Conservation (phyloP, 495 filamentous ascomycete genomes). For the Podospora bellae-mahoneyi region DNA sequence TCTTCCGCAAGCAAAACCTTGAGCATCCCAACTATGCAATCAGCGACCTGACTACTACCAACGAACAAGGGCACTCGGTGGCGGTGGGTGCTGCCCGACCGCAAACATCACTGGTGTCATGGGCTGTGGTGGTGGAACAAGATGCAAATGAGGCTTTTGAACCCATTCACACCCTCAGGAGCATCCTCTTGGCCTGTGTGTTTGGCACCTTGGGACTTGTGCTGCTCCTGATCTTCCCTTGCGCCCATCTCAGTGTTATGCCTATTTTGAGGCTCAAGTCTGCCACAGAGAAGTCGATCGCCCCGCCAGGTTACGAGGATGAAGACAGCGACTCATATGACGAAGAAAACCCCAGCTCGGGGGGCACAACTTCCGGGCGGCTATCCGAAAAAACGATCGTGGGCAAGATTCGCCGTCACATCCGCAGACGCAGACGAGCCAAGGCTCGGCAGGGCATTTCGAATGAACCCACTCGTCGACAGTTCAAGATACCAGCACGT, state of each 20-base stretch:
- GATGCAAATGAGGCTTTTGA: conserved; percentile 65
- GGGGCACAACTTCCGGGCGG: conserved; percentile 35
- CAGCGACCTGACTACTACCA: conserved; percentile 60
- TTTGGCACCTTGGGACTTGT: conserved; percentile 75
- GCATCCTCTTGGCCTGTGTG: conserved; percentile 76
- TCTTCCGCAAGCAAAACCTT: conserved; percentile 45
- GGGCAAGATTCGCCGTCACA: conserved; percentile 34
- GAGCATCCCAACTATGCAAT: conserved; percentile 56
- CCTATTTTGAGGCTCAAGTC: conserved; percentile 74
- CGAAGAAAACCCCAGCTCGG: conserved; percentile 44
- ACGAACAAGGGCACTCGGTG: conserved; percentile 63
- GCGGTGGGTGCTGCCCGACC: conserved; percentile 70
- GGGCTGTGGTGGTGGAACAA: conserved; percentile 80
- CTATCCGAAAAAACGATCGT: conserved; percentile 40
- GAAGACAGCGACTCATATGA: conserved; percentile 40
- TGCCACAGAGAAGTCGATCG: conserved; percentile 73
- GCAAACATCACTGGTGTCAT: conserved; percentile 62
- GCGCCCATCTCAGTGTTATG: conserved; percentile 73
- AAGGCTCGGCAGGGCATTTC: conserved; percentile 36
- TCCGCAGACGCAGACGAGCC: conserved; percentile 25
- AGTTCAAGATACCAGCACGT: conserved; percentile 78
- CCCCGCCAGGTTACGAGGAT: conserved; percentile 57
- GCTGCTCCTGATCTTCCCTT: conserved; percentile 64
- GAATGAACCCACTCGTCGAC: conserved; percentile 47
- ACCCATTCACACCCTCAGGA: conserved; percentile 68